Evolutionary conservation across 1,284 basidiomycete species (phyloP).

Genomic region (Marasmius oreades): DNA sequence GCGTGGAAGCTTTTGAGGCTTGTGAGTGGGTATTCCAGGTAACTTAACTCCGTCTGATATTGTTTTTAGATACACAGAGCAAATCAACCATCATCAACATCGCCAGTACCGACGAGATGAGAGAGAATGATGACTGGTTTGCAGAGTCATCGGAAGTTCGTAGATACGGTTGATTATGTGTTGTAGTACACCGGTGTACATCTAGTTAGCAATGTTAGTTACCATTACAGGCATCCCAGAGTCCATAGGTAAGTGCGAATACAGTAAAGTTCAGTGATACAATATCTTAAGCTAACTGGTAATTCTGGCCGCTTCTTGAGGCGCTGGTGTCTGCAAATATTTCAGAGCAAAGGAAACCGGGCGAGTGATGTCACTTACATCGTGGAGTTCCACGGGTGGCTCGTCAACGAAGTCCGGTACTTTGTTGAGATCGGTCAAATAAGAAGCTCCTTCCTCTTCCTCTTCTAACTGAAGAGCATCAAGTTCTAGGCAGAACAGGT

Average conservation of each 20-base stretch:
- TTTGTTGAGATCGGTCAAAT: conserved; percentile 81
- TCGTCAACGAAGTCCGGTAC: conserved; percentile 90
- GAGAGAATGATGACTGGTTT: conserved; percentile 73
- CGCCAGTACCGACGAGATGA: conserved; percentile 54
- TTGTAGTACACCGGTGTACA: neutral
- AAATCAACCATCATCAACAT: conserved; percentile 76
- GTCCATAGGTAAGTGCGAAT: conserved; percentile 7
- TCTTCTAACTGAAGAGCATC: conserved; percentile 86
- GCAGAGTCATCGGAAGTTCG: conserved; percentile 46
- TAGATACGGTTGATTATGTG: conserved; percentile 51
- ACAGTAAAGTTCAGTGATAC: conserved; percentile 12
- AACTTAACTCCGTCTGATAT: conserved; percentile 7
- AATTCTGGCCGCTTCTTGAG: conserved; percentile 55
- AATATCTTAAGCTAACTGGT: conserved; percentile 32
- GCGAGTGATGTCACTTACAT: conserved; percentile 37
- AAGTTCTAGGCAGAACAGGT: conserved; percentile 54
- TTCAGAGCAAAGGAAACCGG: conserved; percentile 1
- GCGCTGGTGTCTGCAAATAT: conserved; percentile 29
- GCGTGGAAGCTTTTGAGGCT: conserved; percentile 71
- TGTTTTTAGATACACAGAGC: conserved; percentile 65
- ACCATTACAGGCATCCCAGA: neutral
- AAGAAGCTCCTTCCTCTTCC: conserved; percentile 85
- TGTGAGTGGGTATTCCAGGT: conserved; percentile 44
- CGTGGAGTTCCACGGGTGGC: conserved; percentile 63
- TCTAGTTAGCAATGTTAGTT: neutral